Percentiles rank a stretch among this genome's conserved stretches.
phyloP scores from a whole-genome alignment of 2,329 filamentous ascomycete genomes.

The Penicillium sp. region DNA sequence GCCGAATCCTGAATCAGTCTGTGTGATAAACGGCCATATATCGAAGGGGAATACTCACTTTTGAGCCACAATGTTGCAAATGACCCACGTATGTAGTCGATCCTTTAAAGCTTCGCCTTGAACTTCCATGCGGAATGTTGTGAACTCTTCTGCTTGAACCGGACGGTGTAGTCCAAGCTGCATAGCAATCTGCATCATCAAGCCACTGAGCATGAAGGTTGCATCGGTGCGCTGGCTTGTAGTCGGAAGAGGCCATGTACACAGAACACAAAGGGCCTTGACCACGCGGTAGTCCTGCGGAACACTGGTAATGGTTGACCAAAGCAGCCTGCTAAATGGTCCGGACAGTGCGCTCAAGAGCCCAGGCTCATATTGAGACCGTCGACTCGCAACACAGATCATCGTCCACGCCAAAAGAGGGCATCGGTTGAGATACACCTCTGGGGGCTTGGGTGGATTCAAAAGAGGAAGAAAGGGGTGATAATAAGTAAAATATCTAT shows the following conservation, averaged over 20 bases:
- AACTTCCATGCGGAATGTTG: slow-evolving; percentile 51
- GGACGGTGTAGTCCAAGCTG: slow-evolving; percentile 63
- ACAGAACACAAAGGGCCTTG: slow-evolving; percentile 62
- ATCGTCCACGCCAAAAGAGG: slow-evolving; percentile 66
- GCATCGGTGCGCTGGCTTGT: slow-evolving; percentile 62
- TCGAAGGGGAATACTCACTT: slow-evolving; percentile 45
- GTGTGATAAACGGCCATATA: neutral
- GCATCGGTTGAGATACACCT: slow-evolving; percentile 58
- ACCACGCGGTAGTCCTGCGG: slow-evolving; percentile 63
- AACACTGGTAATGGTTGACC: slow-evolving; percentile 59
- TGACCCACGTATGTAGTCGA: slow-evolving; percentile 63
- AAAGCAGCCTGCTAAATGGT: slow-evolving; percentile 58
- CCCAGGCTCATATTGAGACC: slow-evolving; percentile 54
- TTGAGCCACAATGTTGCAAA: slow-evolving; percentile 67
- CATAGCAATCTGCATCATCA: slow-evolving; percentile 67
- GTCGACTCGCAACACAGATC: slow-evolving; percentile 59
- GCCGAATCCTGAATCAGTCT: slow-evolving; percentile 14
- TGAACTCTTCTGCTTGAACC: slow-evolving; percentile 58
- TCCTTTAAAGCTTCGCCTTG: slow-evolving; percentile 63
- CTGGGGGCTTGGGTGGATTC: slow-evolving; percentile 54
- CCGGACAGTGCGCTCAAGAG: slow-evolving; percentile 52
- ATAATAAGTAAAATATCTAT: slow-evolving; percentile 61
- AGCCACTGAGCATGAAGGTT: slow-evolving; percentile 62
- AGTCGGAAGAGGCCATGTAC: slow-evolving; percentile 63
- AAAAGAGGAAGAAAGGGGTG: slow-evolving; percentile 64